phyloP scores from a whole-genome alignment of 2,329 filamentous ascomycete species.

The Diaporthe caulivora region DNA sequence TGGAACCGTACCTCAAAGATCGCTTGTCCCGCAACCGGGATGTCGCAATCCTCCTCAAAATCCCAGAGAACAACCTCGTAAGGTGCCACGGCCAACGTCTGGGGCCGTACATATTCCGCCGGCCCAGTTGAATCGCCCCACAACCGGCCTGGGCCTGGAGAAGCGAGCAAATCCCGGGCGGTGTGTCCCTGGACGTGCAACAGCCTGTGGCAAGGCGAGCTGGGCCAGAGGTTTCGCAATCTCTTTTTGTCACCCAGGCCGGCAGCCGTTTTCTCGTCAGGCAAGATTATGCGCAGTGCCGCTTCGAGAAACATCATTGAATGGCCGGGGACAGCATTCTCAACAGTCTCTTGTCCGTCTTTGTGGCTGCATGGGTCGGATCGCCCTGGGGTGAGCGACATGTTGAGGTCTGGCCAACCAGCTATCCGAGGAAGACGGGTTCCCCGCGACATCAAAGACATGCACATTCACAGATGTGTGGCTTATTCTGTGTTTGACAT shows the following conservation, averaged over 20 bases:
- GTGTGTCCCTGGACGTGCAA: slow-evolving; percentile 34
- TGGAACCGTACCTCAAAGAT: slow-evolving; percentile 20
- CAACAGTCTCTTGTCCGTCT: neutral
- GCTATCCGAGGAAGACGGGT: neutral
- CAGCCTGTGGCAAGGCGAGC: neutral
- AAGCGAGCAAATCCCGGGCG: slow-evolving; percentile 25
- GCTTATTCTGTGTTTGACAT: neutral
- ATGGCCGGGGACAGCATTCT: neutral
- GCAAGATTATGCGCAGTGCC: slow-evolving; percentile 34
- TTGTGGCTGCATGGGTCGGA: neutral
- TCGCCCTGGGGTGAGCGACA: neutral
- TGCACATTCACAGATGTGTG: neutral
- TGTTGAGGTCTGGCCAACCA: neutral
- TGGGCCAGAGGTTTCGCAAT: slow-evolving; percentile 30
- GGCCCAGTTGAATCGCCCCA: neutral
- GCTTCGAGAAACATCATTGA: slow-evolving; percentile 20
- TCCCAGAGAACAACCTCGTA: neutral
- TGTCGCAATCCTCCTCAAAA: neutral
- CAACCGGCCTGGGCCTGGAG: slow-evolving; percentile 5
- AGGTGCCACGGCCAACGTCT: neutral
- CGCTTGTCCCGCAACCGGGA: slow-evolving; percentile 6
- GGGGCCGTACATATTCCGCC: neutral
- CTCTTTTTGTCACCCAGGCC: neutral
- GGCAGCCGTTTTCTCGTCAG: slow-evolving; percentile 27
- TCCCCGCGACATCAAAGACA: neutral